Evolutionary conservation across 2,329 filamentous ascomycete species (phyloP), one percentile per base, ranked within the genome.

Genomic region (Sporothrix brunneoviolacea): DNA sequence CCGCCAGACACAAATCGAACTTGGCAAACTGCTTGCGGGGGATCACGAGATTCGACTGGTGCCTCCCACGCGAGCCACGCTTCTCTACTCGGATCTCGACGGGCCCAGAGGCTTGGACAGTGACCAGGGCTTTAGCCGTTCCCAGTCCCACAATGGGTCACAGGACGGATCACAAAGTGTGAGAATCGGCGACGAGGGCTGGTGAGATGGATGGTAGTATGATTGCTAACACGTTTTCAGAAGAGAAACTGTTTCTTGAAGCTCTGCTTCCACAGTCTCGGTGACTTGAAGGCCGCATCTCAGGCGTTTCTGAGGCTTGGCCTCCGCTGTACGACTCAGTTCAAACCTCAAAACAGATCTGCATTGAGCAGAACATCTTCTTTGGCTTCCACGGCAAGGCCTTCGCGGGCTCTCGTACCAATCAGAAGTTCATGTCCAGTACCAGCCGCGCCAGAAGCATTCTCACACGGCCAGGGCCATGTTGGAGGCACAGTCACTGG

Each of bases 261-360:
- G 49, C 39, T 58, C 12, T 58, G 54, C 24, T 58, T 58, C n/a
- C 44, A 50, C n/a, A 52, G 52, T n/a, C 47, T 55, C n/a, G 48
- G 52, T 4, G 56, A 58, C 18, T 49, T 58, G 6, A 56, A 55
- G 22, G 32, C 52, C 3, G 54, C 54, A 9, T 58, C 52, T 0
- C 50, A 58, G 13, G 44, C 45, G 4, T 56, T 58, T 22, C 22
- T 55, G 18, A 37, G 49, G 6, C 44, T 54, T 13, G 52, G 54
- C 9, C 46, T 58, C 7, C 56, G 56, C 4, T 58, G 56, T 24
- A 56, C 47, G 4, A 51, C 51, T 3, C 51, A 51, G 18, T 42
- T 51, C 32, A 56, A 53, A 21, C 41, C 36, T 4, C 33, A 18
- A 15, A 43, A 33, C 16, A 39, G 41, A 10, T 6, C 28, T 9